Conservation (phyloP, 2,329 filamentous ascomycete species). For the Phyllosticta citriasiana region DNA sequence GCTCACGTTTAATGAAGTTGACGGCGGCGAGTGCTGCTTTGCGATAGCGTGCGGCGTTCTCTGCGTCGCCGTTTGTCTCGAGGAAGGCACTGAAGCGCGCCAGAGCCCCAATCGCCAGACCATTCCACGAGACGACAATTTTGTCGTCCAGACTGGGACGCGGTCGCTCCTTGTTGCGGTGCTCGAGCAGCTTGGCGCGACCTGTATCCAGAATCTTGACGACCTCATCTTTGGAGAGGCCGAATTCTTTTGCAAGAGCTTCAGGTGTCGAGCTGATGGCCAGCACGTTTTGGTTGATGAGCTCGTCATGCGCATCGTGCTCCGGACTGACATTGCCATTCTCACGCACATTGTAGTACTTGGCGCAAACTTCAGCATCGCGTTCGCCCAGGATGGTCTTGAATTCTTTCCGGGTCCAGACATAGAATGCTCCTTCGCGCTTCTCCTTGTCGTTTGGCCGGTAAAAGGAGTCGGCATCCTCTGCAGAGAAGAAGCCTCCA, state of each 20-base stretch:
- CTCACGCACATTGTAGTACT: constrained; percentile 73
- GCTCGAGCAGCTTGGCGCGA: constrained; percentile 55
- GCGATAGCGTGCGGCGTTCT: constrained; percentile 51
- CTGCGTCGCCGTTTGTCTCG: constrained; percentile 38
- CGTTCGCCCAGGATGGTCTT: constrained; percentile 61
- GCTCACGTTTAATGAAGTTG: constrained; percentile 58
- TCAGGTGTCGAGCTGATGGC: constrained; percentile 57
- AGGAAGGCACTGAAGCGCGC: constrained; percentile 63
- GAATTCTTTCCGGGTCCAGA: constrained; percentile 87
- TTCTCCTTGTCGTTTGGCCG: constrained; percentile 67
- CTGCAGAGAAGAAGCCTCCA: constrained; percentile 78
- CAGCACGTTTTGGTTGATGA: constrained; percentile 87
- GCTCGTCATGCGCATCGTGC: constrained; percentile 85
- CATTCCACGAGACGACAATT: constrained; percentile 79
- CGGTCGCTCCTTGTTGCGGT: constrained; percentile 64
- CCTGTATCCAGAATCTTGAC: constrained; percentile 57
- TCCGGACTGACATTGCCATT: constrained; percentile 78
- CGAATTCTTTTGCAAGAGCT: constrained; percentile 66
- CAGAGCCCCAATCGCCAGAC: constrained; percentile 75
- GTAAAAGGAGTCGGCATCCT: constrained; percentile 79
- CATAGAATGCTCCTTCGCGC: constrained; percentile 85
- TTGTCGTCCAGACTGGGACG: constrained; percentile 79
- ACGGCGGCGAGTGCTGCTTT: constrained; percentile 58
- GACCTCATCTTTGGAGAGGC: constrained; percentile 59
- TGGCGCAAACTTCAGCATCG: constrained; percentile 63